Evolutionary conservation across 1,139 yeast genomes (phyloP).

Genomic region (Candida labiduridarum): DNA sequence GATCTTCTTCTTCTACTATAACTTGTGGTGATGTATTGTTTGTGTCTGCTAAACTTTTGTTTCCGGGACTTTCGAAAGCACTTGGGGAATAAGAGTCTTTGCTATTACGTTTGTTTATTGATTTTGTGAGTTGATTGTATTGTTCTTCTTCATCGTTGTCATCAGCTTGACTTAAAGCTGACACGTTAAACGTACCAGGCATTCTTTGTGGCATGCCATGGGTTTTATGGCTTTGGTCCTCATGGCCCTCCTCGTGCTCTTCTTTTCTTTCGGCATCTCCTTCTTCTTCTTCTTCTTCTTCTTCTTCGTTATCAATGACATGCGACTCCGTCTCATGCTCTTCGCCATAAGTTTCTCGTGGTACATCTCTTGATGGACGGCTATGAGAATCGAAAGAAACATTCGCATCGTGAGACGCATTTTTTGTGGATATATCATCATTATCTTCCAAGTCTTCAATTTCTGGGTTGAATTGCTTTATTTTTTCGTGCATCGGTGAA

Average conservation of each 20-base stretch:
- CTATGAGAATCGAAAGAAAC: background rate
- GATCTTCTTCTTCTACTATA: conserved; percentile 7
- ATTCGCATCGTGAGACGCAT: conserved; percentile 2
- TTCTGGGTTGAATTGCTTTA: conserved; percentile 8
- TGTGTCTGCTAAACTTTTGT: background rate
- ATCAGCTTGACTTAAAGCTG: conserved; percentile 40
- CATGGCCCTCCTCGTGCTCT: background rate
- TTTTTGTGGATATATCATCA: conserved; percentile 4
- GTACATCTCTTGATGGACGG: background rate
- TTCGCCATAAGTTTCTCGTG: background rate
- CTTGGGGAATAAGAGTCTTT: conserved; percentile 10
- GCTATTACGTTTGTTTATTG: conserved; percentile 10
- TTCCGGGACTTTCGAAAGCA: conserved; percentile 7
- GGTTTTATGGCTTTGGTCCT: conserved; percentile 3
- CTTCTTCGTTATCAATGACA: background rate
- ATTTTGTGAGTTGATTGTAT: conserved; percentile 12
- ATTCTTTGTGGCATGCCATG: conserved; percentile 46
- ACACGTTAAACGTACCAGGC: conserved; percentile 63
- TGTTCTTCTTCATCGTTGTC: conserved; percentile 22
- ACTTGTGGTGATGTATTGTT: conserved; percentile 4
- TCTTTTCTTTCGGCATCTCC: background rate
- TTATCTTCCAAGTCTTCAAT: background rate
- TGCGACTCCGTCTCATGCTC: background rate
- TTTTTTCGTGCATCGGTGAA: conserved; percentile 17
- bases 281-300: conserved; percentile 4